Conservation (phyloP, 2,329 filamentous ascomycete genomes). For the Stemphylium lycopersici region DNA sequence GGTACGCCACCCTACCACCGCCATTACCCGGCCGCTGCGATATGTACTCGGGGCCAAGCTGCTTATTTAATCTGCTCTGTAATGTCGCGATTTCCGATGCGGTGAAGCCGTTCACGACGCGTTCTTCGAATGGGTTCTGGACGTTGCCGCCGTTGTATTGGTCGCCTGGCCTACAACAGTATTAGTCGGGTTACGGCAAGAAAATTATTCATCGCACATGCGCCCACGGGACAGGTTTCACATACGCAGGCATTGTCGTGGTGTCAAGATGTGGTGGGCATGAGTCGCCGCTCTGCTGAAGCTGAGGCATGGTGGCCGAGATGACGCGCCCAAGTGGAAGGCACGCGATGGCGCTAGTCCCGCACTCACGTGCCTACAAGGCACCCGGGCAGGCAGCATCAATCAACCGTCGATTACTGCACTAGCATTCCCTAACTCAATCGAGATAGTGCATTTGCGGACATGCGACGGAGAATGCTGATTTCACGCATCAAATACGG, state of each 20-base stretch:
- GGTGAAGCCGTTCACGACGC: conserved; percentile 78
- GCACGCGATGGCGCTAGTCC: conserved; percentile 29
- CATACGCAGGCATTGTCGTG: conserved; percentile 46
- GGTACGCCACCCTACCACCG: conserved; percentile 87
- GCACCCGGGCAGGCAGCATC: neutral
- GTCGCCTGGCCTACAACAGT: conserved; percentile 42
- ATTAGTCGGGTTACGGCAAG: conserved; percentile 19
- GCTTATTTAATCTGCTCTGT: conserved; percentile 84
- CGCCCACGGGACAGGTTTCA: conserved; percentile 1
- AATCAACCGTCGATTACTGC: conserved; percentile 4
- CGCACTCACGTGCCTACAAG: conserved; percentile 19
- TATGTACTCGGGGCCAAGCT: conserved; percentile 94
- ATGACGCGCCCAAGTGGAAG: conserved; percentile 39
- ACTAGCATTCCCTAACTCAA: conserved; percentile 10
- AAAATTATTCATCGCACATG: too few species aligned
- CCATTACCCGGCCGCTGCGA: conserved; percentile 83
- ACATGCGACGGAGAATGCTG: neutral
- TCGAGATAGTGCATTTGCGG: neutral
- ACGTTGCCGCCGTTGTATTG: conserved; percentile 46
- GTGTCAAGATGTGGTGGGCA: conserved; percentile 30
- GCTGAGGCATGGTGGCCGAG: conserved; percentile 34
- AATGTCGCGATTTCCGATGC: conserved; percentile 89
- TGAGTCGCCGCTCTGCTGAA: conserved; percentile 30
- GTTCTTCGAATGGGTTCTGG: conserved; percentile 83
- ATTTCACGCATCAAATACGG: neutral